phyloP scores from a whole-genome alignment of 768 basidiomycete genomes.

The Rhodotorula taiwanensis region DNA sequence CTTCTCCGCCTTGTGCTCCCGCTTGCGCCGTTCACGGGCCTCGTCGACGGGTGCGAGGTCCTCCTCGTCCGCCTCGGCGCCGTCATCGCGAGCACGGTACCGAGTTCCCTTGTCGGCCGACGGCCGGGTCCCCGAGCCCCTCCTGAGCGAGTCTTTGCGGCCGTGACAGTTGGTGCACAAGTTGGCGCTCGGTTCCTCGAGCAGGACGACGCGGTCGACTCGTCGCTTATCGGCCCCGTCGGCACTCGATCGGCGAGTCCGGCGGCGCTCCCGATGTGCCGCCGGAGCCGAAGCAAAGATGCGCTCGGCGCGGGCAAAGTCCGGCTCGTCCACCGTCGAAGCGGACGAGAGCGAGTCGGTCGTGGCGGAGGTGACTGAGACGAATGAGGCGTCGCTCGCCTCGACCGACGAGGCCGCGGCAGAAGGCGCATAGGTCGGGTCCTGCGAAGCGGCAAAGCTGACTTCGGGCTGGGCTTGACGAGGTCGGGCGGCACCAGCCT shows the following conservation, averaged over 20 bases:
- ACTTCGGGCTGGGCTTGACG: slow-evolving; percentile 40
- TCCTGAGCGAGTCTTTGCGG: not conserved
- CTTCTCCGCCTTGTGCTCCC: slow-evolving; percentile 24
- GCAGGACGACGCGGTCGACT: slow-evolving; percentile 8
- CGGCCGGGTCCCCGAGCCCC: too few relatives aligned
- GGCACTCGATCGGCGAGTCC: too few relatives aligned
- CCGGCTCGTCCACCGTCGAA: slow-evolving; percentile 16
- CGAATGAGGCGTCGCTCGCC: slow-evolving; percentile 4
- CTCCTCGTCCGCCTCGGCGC: slow-evolving; percentile 6
- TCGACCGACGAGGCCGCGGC: not conserved
- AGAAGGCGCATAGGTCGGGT: slow-evolving; percentile 3
- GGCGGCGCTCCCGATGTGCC: not conserved
- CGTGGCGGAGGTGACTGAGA: not conserved
- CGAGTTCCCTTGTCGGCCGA: too few relatives aligned
- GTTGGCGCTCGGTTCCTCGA: slow-evolving; percentile 15
- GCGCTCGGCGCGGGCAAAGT: slow-evolving; percentile 20
- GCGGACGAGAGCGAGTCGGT: not conserved
- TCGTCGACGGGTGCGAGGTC: not conserved
- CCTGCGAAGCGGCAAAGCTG: not conserved
- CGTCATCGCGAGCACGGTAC: not conserved
- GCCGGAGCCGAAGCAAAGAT: slow-evolving; percentile 11
- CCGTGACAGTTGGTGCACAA: slow-evolving; percentile 17
- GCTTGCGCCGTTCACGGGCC: slow-evolving; percentile 24
- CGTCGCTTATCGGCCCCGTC: not conserved
- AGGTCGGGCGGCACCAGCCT: too few relatives aligned